phyloP scores from a whole-genome alignment of 2,329 filamentous ascomycete species.

The Exophiala sp. region DNA sequence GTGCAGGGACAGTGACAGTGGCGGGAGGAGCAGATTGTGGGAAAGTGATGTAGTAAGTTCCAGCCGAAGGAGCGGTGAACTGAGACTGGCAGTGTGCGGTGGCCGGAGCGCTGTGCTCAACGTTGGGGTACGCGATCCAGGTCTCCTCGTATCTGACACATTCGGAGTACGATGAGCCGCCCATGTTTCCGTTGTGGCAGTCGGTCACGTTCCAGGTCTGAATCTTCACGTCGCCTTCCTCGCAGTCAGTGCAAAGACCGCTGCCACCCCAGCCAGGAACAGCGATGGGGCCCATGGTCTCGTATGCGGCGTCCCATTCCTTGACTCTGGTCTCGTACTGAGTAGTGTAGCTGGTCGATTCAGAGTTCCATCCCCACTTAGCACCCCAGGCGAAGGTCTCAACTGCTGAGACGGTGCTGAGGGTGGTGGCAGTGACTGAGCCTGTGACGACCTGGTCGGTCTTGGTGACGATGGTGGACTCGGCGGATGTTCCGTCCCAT shows the following conservation, averaged over 20 bases:
- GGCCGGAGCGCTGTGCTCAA: neutral
- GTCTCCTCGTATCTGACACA: neutral
- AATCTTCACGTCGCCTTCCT: neutral
- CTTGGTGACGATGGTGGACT: conserved; percentile 1
- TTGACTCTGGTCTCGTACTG: conserved; percentile 5
- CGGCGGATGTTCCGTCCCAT: neutral
- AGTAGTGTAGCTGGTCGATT: neutral
- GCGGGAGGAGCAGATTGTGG: conserved; percentile 6
- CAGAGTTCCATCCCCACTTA: too few relatives aligned
- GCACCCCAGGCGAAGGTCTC: too few relatives aligned
- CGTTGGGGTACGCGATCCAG: conserved; percentile 4
- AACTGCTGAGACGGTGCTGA: conserved; percentile 1
- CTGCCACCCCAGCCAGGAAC: conserved; percentile 4
- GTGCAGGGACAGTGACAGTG: neutral
- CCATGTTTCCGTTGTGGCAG: conserved; percentile 1
- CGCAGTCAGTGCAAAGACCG: conserved; percentile 4
- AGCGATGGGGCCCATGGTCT: conserved; percentile 7
- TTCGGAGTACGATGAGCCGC: neutral
- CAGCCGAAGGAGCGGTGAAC: neutral
- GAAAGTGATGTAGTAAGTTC: conserved; percentile 3
- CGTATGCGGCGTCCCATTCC: conserved; percentile 7
- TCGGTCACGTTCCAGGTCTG: conserved; percentile 3
- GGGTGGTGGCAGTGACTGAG: neutral
- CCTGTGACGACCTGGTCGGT: conserved; percentile 4
- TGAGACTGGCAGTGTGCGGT: neutral